phyloP scores from a whole-genome alignment of 495 filamentous ascomycete genomes.

The Lasiosphaeria ovina region DNA sequence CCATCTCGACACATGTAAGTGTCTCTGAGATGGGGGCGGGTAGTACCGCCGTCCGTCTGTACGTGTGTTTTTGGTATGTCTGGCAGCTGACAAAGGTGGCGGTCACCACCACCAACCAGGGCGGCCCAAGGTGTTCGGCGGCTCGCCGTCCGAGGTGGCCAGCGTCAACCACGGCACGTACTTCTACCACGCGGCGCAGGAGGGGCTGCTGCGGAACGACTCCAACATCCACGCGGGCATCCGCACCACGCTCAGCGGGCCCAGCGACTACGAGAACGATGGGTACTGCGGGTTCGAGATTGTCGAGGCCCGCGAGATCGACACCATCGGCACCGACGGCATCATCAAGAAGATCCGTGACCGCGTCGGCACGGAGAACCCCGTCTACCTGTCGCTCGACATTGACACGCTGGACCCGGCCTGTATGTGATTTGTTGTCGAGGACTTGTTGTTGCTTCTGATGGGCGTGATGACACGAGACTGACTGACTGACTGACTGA shows the following conservation, averaged over 20 bases:
- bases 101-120: slow-evolving; percentile 43
- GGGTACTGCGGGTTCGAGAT: slow-evolving; percentile 67
- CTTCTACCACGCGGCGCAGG: slow-evolving; percentile 78
- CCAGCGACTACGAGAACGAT: slow-evolving; percentile 70
- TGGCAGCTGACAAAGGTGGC: slow-evolving; percentile 32
- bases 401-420: slow-evolving; percentile 75
- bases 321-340: slow-evolving; percentile 62
- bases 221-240: slow-evolving; percentile 75
- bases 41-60: background rate
- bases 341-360: slow-evolving; percentile 61
- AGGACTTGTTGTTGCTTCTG: background rate
- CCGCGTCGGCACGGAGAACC: slow-evolving; percentile 60
- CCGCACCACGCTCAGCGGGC: slow-evolving; percentile 68
- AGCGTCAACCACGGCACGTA: slow-evolving; percentile 81
- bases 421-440: slow-evolving; percentile 21
- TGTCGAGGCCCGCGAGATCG: slow-evolving; percentile 70
- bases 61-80: slow-evolving; percentile 37
- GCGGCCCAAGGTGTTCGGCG: slow-evolving; percentile 61
- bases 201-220: slow-evolving; percentile 70
- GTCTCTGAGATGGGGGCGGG: background rate
- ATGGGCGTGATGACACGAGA: background rate
- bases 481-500: background rate
- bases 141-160: slow-evolving; percentile 58
- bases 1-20: slow-evolving; percentile 76
- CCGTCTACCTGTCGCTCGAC: slow-evolving; percentile 73